Percentiles rank a stretch among this genome's conserved stretches.
Evolutionary conservation across 352 stramenopile species (phyloP).

Genomic region (Phytophthora parvispora): DNA sequence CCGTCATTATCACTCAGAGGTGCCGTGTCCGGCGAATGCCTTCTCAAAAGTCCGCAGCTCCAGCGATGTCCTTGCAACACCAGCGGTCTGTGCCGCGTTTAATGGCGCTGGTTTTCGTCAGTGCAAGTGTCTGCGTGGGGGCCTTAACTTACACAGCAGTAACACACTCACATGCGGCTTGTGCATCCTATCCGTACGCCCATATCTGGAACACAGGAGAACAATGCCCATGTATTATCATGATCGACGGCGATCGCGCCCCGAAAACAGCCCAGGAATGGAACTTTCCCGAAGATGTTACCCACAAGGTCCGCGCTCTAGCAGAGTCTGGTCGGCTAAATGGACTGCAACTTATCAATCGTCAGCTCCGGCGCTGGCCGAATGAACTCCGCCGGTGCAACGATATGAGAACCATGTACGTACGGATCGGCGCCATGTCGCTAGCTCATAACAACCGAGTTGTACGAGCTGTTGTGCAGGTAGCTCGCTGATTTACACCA

Average conservation of each 20-base stretch:
- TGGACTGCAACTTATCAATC: slow-evolving; percentile 38
- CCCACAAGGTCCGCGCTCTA: slow-evolving; percentile 12
- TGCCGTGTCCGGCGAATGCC: slow-evolving; percentile 1
- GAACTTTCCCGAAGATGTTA: slow-evolving; percentile 32
- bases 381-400: slow-evolving; percentile 26
- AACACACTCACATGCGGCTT: no score
- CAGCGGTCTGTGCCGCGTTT: slow-evolving; percentile 17
- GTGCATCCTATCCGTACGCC: no score
- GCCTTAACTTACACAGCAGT: no score
- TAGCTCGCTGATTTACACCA: slow-evolving; percentile 33
- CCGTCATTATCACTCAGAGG: slow-evolving; percentile 11
- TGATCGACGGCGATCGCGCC: slow-evolving; percentile 34
- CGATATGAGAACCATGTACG: slow-evolving; percentile 20
- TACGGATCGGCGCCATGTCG: no score
- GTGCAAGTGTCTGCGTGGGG: no score
- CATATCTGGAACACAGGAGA: slow-evolving; percentile 12
- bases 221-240: slow-evolving; percentile 33
- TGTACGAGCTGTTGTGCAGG: no score
- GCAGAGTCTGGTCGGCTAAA: slow-evolving; percentile 21
- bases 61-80: background rate
- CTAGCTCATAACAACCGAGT: no score
- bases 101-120: slow-evolving; percentile 16
- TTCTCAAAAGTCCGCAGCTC: background rate
- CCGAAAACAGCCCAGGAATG: slow-evolving; percentile 29
- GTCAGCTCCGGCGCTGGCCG: slow-evolving; percentile 18